phyloP scores from a whole-genome alignment of 345 rosid genomes.

The Citrus reticulata region DNA sequence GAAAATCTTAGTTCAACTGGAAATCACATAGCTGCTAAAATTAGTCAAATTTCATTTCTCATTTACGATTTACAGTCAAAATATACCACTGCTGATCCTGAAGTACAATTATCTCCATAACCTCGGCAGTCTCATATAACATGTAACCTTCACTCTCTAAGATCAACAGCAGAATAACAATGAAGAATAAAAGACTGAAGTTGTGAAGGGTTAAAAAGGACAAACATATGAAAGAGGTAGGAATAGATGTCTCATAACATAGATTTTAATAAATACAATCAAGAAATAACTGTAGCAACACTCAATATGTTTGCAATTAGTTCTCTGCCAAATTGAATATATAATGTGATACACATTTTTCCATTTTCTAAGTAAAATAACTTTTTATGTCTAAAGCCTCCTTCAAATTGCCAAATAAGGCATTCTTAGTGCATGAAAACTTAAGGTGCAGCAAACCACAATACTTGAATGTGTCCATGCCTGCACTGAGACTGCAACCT shows the following conservation, averaged over 20 bases:
- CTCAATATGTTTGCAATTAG: neutral
- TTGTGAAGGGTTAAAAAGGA: too few species aligned
- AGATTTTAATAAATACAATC: too few species aligned
- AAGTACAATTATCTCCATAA: neutral
- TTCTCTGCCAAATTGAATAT: neutral
- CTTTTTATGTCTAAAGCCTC: neutral
- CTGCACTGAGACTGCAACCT: neutral
- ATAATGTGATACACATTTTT: neutral
- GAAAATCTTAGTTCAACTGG: neutral
- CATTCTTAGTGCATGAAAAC: neutral
- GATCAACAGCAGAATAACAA: neutral
- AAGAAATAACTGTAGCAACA: too few species aligned
- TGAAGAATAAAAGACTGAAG: too few species aligned
- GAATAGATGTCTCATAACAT: too few species aligned
- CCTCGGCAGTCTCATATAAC: neutral
- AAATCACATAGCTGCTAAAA: neutral
- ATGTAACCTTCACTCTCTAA: neutral
- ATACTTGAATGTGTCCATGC: too few species aligned
- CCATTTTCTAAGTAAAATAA: neutral
- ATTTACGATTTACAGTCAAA: neutral
- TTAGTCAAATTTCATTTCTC: neutral
- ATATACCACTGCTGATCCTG: neutral
- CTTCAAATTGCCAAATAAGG: neutral
- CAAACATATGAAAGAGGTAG: too few species aligned
- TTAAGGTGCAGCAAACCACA: too few species aligned